Conservation (phyloP, 2,329 filamentous ascomycete species). For the Arachnomyces sp. region DNA sequence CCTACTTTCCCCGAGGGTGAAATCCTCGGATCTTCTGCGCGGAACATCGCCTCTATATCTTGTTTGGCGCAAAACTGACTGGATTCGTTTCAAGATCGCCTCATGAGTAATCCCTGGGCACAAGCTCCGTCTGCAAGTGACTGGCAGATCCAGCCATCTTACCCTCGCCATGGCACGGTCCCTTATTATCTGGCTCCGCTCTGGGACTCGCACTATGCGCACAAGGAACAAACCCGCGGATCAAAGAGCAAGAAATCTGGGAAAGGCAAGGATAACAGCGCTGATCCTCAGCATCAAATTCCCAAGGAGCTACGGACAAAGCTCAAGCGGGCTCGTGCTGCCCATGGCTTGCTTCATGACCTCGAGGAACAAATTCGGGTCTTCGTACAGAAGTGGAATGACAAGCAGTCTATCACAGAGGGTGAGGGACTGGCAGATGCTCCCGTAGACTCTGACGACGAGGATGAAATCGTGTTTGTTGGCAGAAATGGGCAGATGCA, state of each 20-base stretch:
- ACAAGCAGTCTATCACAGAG: slow-evolving; percentile 41
- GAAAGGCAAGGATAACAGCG: slow-evolving; percentile 33
- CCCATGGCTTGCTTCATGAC: slow-evolving; percentile 71
- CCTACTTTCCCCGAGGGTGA: background rate
- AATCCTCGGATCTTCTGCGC: background rate
- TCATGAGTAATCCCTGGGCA: slow-evolving; percentile 78
- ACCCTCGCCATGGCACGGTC: slow-evolving; percentile 63
- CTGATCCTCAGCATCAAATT: slow-evolving; percentile 43
- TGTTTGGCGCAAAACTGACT: too few relatives aligned
- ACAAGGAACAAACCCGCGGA: slow-evolving; percentile 31
- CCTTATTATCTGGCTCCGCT: slow-evolving; percentile 84
- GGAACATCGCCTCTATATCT: too few relatives aligned
- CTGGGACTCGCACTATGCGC: slow-evolving; percentile 60
- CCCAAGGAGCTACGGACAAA: slow-evolving; percentile 73
- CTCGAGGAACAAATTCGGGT: slow-evolving; percentile 76
- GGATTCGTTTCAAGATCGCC: slow-evolving; percentile 54
- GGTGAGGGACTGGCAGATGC: slow-evolving; percentile 41
- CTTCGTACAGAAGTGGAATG: slow-evolving; percentile 60
- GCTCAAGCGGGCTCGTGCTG: slow-evolving; percentile 70
- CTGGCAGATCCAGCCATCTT: slow-evolving; percentile 74
- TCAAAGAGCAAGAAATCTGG: slow-evolving; percentile 19
- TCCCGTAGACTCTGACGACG: slow-evolving; percentile 45
- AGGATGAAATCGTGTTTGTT: slow-evolving; percentile 90
- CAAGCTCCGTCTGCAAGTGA: slow-evolving; percentile 75
- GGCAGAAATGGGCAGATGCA: slow-evolving; percentile 60